A percentile compares a stretch with the other conserved stretches of the same genome.
These are phyloP conservation scores for Eucalyptus rudis DNA, from an alignment of 345 rosid species.

Conservation along the genomic window DNA sequence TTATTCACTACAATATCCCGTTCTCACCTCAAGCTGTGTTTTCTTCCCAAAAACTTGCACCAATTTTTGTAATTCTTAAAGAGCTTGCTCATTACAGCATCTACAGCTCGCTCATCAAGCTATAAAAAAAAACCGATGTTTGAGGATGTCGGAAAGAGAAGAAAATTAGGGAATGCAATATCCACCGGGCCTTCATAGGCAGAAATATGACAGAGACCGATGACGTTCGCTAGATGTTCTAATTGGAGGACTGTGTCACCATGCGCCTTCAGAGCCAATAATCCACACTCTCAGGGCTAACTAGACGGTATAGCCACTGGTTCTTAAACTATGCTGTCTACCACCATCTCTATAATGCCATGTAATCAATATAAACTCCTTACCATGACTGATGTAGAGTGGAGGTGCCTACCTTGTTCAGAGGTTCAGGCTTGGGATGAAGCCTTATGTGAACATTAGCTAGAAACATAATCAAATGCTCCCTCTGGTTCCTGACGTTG, in stretches of 20 bases:
- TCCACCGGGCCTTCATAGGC: not conserved
- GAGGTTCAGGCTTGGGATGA: conserved; percentile 86
- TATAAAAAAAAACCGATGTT: not conserved
- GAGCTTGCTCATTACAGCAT: conserved; percentile 78
- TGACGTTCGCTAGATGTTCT: not conserved
- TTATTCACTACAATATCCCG: not conserved
- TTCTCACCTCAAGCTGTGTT: conserved; percentile 84
- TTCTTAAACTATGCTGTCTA: not conserved
- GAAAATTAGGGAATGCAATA: not conserved
- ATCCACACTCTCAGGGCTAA: not conserved
- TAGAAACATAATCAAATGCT: conserved; percentile 81
- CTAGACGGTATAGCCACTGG: not conserved
- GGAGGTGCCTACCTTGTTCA: conserved; percentile 48
- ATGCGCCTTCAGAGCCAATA: not conserved
- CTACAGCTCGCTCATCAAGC: conserved; percentile 97
- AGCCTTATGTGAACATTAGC: conserved; percentile 81
- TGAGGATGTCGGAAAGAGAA: not conserved
- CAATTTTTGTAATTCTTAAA: conserved; percentile 88
- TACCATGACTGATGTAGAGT: not conserved
- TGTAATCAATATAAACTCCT: not conserved
- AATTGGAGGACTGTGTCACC: not conserved
- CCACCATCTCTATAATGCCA: not conserved
- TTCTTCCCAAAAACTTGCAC: conserved; percentile 91
- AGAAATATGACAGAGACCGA: not conserved
- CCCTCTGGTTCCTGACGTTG: conserved; percentile 93